A percentile compares a stretch with the other conserved stretches of the same genome.
These are phyloP conservation scores for Globisporangium heterothallicum DNA, from an alignment of 352 stramenopile species.

Conservation along the genomic window DNA sequence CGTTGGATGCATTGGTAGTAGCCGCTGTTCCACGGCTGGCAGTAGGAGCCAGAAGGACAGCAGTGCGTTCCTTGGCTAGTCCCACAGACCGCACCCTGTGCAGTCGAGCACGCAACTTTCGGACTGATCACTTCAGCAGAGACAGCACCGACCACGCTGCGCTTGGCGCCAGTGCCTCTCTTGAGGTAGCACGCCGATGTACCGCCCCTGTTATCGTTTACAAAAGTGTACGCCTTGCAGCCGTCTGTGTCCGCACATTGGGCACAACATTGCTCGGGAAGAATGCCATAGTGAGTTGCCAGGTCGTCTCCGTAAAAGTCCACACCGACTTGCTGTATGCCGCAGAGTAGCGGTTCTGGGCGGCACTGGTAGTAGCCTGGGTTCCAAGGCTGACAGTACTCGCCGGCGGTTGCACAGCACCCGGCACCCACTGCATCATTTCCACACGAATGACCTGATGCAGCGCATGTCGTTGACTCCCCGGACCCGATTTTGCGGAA, in stretches of 20 bases:
- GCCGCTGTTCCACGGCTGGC: slow-evolving; percentile 21
- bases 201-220: slow-evolving; percentile 5
- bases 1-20: slow-evolving; percentile 25
- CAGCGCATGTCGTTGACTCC: background rate
- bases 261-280: slow-evolving; percentile 10
- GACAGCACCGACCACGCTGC: background rate
- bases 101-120: background rate
- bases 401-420: background rate
- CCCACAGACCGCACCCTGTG: background rate
- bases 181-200: slow-evolving; percentile 15
- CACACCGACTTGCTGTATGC: background rate
- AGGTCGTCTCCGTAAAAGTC: slow-evolving; percentile 4
- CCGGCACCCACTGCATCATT: background rate
- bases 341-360: background rate
- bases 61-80: background rate
- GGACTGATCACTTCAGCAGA: background rate
- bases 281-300: background rate
- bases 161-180: background rate
- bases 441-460: background rate
- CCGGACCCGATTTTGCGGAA: background rate
- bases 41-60: slow-evolving; percentile 8
- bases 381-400: slow-evolving; percentile 10
- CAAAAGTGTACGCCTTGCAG: slow-evolving; percentile 17
- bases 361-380: slow-evolving; percentile 6
- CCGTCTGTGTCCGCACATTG: slow-evolving; percentile 1